Percentiles rank a stretch among this genome's conserved stretches.
phyloP scores from a whole-genome alignment of 208 protist genomes.

The Leishmania lainsoni region DNA sequence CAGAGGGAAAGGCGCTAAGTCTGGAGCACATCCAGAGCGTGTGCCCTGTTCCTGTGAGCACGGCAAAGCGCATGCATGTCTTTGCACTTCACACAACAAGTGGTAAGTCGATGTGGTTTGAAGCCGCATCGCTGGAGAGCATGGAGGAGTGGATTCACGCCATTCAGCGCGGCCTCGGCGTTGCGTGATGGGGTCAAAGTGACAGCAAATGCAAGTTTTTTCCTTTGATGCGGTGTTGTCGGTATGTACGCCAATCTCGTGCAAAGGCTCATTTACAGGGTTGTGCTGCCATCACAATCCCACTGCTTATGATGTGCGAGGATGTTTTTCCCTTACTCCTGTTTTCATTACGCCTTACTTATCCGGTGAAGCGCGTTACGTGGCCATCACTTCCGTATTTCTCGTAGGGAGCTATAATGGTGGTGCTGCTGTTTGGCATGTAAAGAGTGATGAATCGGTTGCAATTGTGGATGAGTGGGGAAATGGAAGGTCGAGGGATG shows the following conservation, averaged over 20 bases:
- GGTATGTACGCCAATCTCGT: too few relatives aligned
- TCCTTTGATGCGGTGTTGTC: neutral
- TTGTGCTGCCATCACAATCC: neutral
- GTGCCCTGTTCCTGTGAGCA: slow-evolving; percentile 65
- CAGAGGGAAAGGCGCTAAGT: slow-evolving; percentile 75
- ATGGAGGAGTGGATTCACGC: slow-evolving; percentile 87
- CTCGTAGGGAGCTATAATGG: too few relatives aligned
- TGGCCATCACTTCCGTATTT: neutral
- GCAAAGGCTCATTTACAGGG: neutral
- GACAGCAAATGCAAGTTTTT: neutral
- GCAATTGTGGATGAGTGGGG: neutral
- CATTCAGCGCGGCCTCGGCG: slow-evolving; percentile 71
- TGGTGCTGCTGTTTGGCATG: neutral
- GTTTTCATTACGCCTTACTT: neutral
- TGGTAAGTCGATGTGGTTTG: slow-evolving; percentile 89
- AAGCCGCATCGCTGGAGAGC: slow-evolving; percentile 60
- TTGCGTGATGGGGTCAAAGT: slow-evolving; percentile 39
- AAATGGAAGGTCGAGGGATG: neutral
- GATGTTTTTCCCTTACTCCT: too few relatives aligned
- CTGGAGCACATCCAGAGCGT: slow-evolving; percentile 82
- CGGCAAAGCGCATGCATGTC: slow-evolving; percentile 71
- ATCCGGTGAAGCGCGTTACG: neutral
- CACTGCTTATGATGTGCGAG: slow-evolving; percentile 11
- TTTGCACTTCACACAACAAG: slow-evolving; percentile 82
- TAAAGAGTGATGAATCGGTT: neutral